Evolutionary conservation across 306 rosid genomes (phyloP).

Genomic region (Vigna angularis): DNA sequence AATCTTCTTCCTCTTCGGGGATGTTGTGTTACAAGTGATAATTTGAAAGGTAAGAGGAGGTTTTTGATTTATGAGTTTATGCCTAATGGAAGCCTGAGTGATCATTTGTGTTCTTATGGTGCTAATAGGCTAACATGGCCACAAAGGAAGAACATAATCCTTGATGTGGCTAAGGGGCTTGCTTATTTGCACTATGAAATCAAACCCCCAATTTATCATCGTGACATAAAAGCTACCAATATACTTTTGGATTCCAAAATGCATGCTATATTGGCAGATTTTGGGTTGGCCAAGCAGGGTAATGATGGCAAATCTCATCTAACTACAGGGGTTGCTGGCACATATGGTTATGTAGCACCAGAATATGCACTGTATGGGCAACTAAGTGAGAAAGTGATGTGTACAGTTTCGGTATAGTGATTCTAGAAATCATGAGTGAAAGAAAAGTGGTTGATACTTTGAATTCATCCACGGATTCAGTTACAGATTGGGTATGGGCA

Average conservation of each 20-base stretch:
- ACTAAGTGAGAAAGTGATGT: constrained; percentile 81
- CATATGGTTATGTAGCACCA: constrained; percentile 83
- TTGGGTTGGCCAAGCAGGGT: constrained; percentile 76
- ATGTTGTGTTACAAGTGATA: constrained; percentile 74
- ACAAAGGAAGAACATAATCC: constrained; percentile 70
- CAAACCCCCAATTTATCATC: constrained; percentile 82
- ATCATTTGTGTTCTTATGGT: constrained; percentile 53
- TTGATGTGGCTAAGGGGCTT: constrained; percentile 88
- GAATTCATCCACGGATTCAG: constrained; percentile 53
- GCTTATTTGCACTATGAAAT: constrained; percentile 76
- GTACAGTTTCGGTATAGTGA: constrained; percentile 81
- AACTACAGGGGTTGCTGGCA: constrained; percentile 85
- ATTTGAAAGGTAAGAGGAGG: constrained; percentile 64
- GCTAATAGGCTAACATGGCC: constrained; percentile 71
- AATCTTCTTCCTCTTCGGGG: constrained; percentile 79
- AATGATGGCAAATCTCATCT: constrained; percentile 72
- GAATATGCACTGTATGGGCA: constrained; percentile 87
- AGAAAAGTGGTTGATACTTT: constrained; percentile 70
- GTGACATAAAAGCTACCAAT: constrained; percentile 78
- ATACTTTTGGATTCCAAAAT: constrained; percentile 72
- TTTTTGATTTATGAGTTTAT: constrained; percentile 78
- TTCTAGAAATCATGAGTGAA: constrained; percentile 84
- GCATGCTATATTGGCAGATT: constrained; percentile 80
- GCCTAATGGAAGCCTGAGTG: constrained; percentile 71
- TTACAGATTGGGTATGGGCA: constrained; percentile 93